Evolutionary conservation across 2,329 filamentous ascomycete genomes (phyloP).

Genomic region (Fusarium anguioides): DNA sequence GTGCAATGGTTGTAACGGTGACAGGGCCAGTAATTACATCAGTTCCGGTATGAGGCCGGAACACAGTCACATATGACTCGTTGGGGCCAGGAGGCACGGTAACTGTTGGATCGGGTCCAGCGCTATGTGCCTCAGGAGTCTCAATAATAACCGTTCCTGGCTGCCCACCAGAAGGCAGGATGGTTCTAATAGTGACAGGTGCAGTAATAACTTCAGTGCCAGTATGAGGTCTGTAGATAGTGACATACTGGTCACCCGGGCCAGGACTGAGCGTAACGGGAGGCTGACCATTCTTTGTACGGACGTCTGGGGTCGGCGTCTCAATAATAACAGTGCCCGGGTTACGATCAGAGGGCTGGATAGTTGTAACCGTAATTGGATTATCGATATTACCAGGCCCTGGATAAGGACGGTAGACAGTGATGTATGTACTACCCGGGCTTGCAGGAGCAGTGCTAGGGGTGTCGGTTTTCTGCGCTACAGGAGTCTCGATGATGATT

Average conservation of each 20-base stretch:
- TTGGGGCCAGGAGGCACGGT: slow-evolving; percentile 20
- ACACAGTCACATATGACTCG: slow-evolving; percentile 26
- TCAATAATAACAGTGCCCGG: slow-evolving; percentile 29
- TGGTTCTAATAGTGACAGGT: slow-evolving; percentile 20
- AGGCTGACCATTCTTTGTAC: slow-evolving; percentile 17
- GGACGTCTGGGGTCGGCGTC: slow-evolving; percentile 14
- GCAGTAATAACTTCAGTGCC: slow-evolving; percentile 17
- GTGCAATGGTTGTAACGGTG: slow-evolving; percentile 19
- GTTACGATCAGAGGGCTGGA: slow-evolving; percentile 13
- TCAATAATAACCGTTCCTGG: slow-evolving; percentile 31
- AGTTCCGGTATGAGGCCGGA: slow-evolving; percentile 19
- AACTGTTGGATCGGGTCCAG: slow-evolving; percentile 17
- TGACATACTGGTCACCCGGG: slow-evolving; percentile 14
- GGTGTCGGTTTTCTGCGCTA: not conserved
- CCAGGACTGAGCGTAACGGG: slow-evolving; percentile 23
- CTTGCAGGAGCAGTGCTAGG: not conserved
- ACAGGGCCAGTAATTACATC: slow-evolving; percentile 19
- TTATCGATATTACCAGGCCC: slow-evolving; percentile 19
- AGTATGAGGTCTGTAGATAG: slow-evolving; percentile 25
- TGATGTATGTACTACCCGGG: slow-evolving; percentile 12
- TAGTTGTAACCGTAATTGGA: slow-evolving; percentile 27
- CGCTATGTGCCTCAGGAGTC: slow-evolving; percentile 11
- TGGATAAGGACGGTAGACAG: slow-evolving; percentile 23
- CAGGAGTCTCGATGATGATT: slow-evolving; percentile 20
- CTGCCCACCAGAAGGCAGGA: slow-evolving; percentile 7